Evolutionary conservation across 2,329 filamentous ascomycete genomes (phyloP).

Genomic region (Alternaria viburni): DNA sequence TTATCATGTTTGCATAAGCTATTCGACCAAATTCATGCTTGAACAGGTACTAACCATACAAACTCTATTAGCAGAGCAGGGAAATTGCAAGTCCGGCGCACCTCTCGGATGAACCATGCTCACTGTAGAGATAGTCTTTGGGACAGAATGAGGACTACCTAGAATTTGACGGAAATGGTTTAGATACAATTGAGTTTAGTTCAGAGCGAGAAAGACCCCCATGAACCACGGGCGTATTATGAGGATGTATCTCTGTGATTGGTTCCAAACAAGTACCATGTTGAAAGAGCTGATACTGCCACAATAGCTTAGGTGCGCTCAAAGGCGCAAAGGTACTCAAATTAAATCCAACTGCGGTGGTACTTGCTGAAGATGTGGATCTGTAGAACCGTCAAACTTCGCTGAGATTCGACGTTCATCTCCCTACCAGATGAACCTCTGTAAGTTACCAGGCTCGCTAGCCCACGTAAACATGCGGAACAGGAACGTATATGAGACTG

Average conservation of each 20-base stretch:
- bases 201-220: background rate
- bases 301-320: background rate
- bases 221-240: background rate
- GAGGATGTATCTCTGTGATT: background rate
- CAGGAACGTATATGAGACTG: constrained; percentile 75
- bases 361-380: background rate
- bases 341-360: background rate
- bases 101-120: background rate
- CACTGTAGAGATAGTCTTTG: background rate
- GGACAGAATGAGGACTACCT: background rate
- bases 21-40: background rate
- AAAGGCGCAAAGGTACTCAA: background rate
- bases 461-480: constrained; percentile 71
- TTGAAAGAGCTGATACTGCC: background rate
- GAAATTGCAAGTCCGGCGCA: background rate
- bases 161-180: background rate
- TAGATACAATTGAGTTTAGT: background rate
- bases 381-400: background rate
- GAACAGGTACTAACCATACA: background rate
- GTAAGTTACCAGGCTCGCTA: constrained; percentile 64
- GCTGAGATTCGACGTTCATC: background rate
- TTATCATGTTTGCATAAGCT: background rate
- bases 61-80: background rate
- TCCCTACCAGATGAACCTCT: constrained; percentile 74
- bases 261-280: background rate